Evolutionary conservation across 1,284 basidiomycete genomes (phyloP).

Genomic region (Neolentinus lepideus): DNA sequence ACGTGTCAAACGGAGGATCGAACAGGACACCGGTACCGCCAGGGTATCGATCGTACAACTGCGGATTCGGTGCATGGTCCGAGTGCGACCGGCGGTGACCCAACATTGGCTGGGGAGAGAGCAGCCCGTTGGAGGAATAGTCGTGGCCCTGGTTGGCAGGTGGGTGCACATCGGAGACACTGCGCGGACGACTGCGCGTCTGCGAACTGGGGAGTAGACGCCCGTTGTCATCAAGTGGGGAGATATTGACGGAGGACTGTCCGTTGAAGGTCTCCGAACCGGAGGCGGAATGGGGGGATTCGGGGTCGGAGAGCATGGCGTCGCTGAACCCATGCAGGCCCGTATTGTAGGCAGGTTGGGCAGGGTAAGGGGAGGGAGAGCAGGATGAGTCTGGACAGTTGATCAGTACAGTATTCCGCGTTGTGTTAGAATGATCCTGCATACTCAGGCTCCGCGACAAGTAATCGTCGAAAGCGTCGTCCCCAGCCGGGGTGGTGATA

Average conservation of each 20-base stretch:
- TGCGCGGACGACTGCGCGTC: neutral
- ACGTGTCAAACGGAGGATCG: neutral
- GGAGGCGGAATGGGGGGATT: neutral
- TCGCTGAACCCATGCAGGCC: neutral
- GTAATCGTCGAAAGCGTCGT: neutral
- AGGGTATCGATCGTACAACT: neutral
- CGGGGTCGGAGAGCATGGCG: neutral
- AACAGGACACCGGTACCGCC: neutral
- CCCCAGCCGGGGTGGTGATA: neutral
- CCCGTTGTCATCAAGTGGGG: neutral
- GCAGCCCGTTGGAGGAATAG: neutral
- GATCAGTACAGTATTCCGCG: neutral
- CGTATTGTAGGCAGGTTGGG: neutral
- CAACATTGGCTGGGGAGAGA: neutral
- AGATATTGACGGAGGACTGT: neutral
- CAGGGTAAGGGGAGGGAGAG: neutral
- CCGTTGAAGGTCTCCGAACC: neutral
- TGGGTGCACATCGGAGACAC: neutral
- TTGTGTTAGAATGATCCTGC: neutral
- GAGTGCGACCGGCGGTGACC: neutral
- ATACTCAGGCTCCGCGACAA: neutral
- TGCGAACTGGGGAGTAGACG: neutral
- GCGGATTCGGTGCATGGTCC: neutral
- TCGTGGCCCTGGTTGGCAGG: neutral
- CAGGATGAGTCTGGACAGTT: no score